phyloP scores from a whole-genome alignment of 371 early-diverging fungal genomes.

The Sporodiniella umbellata region DNA sequence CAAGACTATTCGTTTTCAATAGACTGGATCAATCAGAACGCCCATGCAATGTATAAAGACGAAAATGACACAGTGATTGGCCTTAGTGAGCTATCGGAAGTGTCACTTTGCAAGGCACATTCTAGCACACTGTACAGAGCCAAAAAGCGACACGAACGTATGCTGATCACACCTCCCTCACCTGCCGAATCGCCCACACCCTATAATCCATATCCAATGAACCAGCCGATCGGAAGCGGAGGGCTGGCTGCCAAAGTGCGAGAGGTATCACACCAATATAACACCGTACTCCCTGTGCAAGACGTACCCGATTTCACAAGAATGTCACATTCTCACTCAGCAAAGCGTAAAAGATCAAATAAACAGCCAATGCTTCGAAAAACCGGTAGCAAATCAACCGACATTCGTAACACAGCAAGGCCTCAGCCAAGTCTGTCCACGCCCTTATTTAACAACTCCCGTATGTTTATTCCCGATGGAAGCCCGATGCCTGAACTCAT shows the following conservation, averaged over 20 bases:
- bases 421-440: conserved; percentile 22
- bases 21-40: conserved; percentile 42
- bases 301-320: conserved; percentile 17
- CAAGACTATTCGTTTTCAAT: conserved; percentile 49
- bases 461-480: background rate
- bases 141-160: conserved; percentile 42
- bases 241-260: conserved; percentile 26
- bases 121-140: conserved; percentile 49
- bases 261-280: conserved; percentile 10
- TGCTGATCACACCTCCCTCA: conserved; percentile 37
- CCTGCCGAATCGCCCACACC: conserved; percentile 34
- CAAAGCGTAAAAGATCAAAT: conserved; percentile 19
- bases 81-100: conserved; percentile 32
- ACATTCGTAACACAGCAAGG: conserved; percentile 3
- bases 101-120: conserved; percentile 54
- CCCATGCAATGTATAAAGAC: conserved; percentile 39
- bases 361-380: conserved; percentile 1
- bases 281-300: conserved; percentile 6
- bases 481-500: conserved; percentile 1
- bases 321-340: conserved; percentile 18
- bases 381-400: conserved; percentile 1
- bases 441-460: conserved; percentile 13
- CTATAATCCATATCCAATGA: conserved; percentile 1
- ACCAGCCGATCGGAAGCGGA: conserved; percentile 2
- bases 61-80: conserved; percentile 27